Evolutionary conservation across 1,284 basidiomycete genomes (phyloP).

Genomic region (Naganishia cerealis): DNA sequence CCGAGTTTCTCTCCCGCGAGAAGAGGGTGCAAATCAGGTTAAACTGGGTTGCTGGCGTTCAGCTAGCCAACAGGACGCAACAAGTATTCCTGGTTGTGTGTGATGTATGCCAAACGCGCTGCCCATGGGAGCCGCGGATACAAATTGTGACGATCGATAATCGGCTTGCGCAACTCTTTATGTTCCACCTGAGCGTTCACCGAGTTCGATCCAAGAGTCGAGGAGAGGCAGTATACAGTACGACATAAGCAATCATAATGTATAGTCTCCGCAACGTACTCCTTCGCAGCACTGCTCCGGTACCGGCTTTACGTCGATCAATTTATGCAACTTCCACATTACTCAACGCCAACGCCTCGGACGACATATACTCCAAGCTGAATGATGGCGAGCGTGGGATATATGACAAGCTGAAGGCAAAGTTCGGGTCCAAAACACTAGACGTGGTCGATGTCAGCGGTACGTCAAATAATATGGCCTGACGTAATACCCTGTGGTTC

Average conservation of each 20-base stretch:
- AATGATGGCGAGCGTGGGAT: constrained; percentile 71
- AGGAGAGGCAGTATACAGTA: neutral
- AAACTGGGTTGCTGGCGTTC: neutral
- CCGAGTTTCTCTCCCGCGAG: neutral
- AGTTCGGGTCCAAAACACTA: constrained; percentile 72
- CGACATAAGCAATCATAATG: neutral
- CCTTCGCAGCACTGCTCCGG: neutral
- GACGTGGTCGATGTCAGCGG: constrained; percentile 87
- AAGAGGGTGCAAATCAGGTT: neutral
- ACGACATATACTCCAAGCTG: constrained; percentile 31
- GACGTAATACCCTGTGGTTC: neutral
- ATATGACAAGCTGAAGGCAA: constrained; percentile 67
- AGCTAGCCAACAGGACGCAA: neutral
- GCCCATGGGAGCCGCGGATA: neutral
- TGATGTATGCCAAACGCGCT: neutral
- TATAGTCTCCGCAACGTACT: constrained; percentile 6
- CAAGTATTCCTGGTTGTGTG: neutral
- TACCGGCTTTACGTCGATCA: constrained; percentile 6
- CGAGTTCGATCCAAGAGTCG: neutral
- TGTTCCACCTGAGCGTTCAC: neutral
- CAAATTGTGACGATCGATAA: neutral
- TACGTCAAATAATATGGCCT: constrained; percentile 50
- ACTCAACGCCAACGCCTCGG: constrained; percentile 17
- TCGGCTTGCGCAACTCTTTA: neutral
- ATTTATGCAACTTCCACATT: constrained; percentile 18